Percentiles rank a stretch among this genome's conserved stretches.
Evolutionary conservation across 1,284 basidiomycete genomes (phyloP).

Genomic region (Irpex sp.): DNA sequence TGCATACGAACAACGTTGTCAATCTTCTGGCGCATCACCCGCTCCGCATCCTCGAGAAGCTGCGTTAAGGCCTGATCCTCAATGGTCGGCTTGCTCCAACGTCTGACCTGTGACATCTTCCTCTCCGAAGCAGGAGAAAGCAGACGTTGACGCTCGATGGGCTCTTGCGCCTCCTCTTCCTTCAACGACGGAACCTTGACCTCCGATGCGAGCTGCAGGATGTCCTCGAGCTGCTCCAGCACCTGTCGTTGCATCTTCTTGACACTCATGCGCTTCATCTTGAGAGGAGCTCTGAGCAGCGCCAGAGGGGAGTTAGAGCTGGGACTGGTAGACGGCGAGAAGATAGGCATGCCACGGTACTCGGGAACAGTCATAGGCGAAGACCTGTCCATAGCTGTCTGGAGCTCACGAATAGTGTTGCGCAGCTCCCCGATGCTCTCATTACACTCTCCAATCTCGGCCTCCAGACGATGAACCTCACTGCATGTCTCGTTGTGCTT

Average conservation of each 20-base stretch:
- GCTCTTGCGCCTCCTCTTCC: slow-evolving; percentile 87
- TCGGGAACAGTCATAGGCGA: slow-evolving; percentile 63
- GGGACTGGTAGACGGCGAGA: slow-evolving; percentile 66
- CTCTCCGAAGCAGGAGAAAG: slow-evolving; percentile 85
- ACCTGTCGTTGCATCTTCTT: slow-evolving; percentile 81
- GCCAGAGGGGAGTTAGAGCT: slow-evolving; percentile 68
- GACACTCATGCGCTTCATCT: slow-evolving; percentile 76
- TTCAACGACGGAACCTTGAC: slow-evolving; percentile 88
- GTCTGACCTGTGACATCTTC: slow-evolving; percentile 76
- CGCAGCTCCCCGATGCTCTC: slow-evolving; percentile 87
- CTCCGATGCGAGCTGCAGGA: slow-evolving; percentile 76
- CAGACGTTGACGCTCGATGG: slow-evolving; percentile 89
- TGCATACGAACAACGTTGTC: slow-evolving; percentile 96
- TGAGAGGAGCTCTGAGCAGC: slow-evolving; percentile 55
- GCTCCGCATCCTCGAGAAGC: slow-evolving; percentile 83
- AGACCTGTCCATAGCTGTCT: slow-evolving; percentile 57
- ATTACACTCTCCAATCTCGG: slow-evolving; percentile 92
- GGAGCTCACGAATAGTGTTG: slow-evolving; percentile 78
- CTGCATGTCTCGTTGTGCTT: slow-evolving; percentile 99
- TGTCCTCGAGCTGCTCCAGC: slow-evolving; percentile 83
- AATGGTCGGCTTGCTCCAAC: slow-evolving; percentile 82
- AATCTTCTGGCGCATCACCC: slow-evolving; percentile 89
- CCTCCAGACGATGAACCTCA: slow-evolving; percentile 94
- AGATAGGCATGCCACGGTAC: slow-evolving; percentile 88
- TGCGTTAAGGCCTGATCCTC: slow-evolving; percentile 83